These are phyloP conservation scores for Leccinum subgranulosum DNA, from an alignment of 768 basidiomycete genomes.

Conservation along the genomic window DNA sequence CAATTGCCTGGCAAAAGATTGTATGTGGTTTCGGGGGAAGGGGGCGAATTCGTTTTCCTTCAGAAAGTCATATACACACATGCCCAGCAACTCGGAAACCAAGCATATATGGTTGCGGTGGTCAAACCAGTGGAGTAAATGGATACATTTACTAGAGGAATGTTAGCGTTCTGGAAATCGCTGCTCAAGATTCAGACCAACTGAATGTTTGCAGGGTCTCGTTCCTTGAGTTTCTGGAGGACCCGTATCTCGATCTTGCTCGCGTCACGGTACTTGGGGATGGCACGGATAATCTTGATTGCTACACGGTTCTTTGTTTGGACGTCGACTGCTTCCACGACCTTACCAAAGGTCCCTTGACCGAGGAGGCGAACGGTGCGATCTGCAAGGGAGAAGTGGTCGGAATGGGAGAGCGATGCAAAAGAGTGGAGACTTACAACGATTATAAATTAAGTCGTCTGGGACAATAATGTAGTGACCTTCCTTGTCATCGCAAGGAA, in stretches of 20 bases:
- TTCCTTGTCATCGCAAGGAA: slow-evolving; percentile 94
- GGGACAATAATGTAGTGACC: slow-evolving; percentile 96
- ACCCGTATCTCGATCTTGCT: slow-evolving; percentile 98
- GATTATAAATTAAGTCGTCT: slow-evolving; percentile 82
- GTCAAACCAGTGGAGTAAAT: slow-evolving; percentile 92
- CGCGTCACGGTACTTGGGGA: slow-evolving; percentile 98
- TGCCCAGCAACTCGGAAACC: slow-evolving; percentile 91
- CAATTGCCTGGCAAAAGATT: slow-evolving; percentile 90
- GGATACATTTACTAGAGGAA: slow-evolving; percentile 87
- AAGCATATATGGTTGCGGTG: slow-evolving; percentile 97
- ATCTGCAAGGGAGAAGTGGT: slow-evolving; percentile 50
- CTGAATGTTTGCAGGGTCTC: slow-evolving; percentile 87
- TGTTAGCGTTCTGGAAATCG: slow-evolving; percentile 20
- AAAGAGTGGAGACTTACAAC: slow-evolving; percentile 54
- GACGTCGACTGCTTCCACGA: slow-evolving; percentile 88
- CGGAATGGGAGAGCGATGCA: slow-evolving; percentile 2
- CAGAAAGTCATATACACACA: slow-evolving; percentile 98
- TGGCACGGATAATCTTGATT: slow-evolving; percentile 98
- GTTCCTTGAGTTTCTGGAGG: slow-evolving; percentile 83
- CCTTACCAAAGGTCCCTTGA: slow-evolving; percentile 98
- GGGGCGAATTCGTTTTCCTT: slow-evolving; percentile 97
- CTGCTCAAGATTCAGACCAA: slow-evolving; percentile 41
- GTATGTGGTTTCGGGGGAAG: slow-evolving; percentile 95
- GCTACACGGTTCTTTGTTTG: slow-evolving; percentile 78
- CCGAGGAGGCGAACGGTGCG: slow-evolving; percentile 88